phyloP scores from a whole-genome alignment of 2,329 filamentous ascomycete genomes.

The Fusarium penzigii region DNA sequence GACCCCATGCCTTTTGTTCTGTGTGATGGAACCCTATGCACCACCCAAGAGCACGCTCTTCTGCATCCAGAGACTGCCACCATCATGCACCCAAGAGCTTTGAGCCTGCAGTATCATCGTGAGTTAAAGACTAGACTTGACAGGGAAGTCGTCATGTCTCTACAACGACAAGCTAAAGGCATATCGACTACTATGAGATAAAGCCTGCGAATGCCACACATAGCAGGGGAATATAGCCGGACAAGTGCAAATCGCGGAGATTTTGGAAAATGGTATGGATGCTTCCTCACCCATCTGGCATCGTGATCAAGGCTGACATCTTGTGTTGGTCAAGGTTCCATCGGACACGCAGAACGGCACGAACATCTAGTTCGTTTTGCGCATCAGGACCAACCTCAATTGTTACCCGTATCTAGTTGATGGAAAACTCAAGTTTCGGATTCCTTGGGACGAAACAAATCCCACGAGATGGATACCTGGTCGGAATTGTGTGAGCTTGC shows the following conservation, averaged over 20 bases:
- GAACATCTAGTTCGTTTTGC: conserved; percentile 3
- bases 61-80: conserved; percentile 25
- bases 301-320: background rate
- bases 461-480: conserved; percentile 4
- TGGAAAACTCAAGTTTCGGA: conserved; percentile 3
- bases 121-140: conserved; percentile 5
- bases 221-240: background rate
- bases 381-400: background rate
- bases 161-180: background rate
- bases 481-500: background rate
- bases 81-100: conserved; percentile 20
- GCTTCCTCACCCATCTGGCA: too few species aligned
- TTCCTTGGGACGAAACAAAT: conserved; percentile 7
- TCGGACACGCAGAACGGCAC: conserved; percentile 12
- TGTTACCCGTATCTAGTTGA: conserved; percentile 7
- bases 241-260: too few species aligned
- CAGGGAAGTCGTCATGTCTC: conserved; percentile 3
- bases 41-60: conserved; percentile 26
- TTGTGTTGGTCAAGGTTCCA: conserved; percentile 11
- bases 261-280: too few species aligned
- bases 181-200: background rate
- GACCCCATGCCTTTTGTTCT: conserved; percentile 12
- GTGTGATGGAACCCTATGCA: conserved; percentile 25
- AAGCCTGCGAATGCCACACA: background rate
- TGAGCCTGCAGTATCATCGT: conserved; percentile 7